Base-by-base conservation (phyloP, 164 flowering plant genomes). In the Vitis amurensis region DNA sequence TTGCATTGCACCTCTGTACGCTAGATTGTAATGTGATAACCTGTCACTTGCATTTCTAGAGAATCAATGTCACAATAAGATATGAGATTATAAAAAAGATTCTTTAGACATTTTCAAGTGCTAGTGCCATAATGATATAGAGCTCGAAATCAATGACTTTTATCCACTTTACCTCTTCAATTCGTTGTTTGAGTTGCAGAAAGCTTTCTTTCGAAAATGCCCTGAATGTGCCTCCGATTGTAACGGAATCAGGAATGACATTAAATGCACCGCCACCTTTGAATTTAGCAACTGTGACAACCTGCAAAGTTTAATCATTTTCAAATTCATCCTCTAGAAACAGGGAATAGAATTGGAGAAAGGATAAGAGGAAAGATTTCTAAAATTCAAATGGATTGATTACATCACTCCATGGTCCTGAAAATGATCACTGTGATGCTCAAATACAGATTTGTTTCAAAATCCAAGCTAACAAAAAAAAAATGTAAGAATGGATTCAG, bases 241-340 rank as follows among this genome's bases (percentile, higher is more conserved):
- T 85, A 14, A 85, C 87, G 17, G 87, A 81, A 74, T 83, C 90
- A 9, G 90, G 90, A 68, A 87, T 87, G 9, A 87, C 84, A 72
- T 87, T 87, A 68, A 81, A 76, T 11, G 88, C 88, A 29, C 76
- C 83, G 49, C 90, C 90, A 11, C 87, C 90, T 68, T 83, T 69
- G 77, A 85, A 78, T 57, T 85, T 81, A 13, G 76, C 78, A 9
- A 87, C 77, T 5, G 83, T 83, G 16, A 87, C 82, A 1, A 87
- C 90, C 90, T 86, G 82, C 66, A 74, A 11, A 67, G 13, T 12
- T 29, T 47, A 66, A 31, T 31, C 29, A 6, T 51, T 27, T n/a
- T 44, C n/a, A 10, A 37, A 37, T 37, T 37, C 4, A 4, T 37
- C 44, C 44, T 37, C 7, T 37, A 37, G 44, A 37, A 37, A 37